Conservation (phyloP, 495 filamentous ascomycete species). For the Podospora comata region DNA sequence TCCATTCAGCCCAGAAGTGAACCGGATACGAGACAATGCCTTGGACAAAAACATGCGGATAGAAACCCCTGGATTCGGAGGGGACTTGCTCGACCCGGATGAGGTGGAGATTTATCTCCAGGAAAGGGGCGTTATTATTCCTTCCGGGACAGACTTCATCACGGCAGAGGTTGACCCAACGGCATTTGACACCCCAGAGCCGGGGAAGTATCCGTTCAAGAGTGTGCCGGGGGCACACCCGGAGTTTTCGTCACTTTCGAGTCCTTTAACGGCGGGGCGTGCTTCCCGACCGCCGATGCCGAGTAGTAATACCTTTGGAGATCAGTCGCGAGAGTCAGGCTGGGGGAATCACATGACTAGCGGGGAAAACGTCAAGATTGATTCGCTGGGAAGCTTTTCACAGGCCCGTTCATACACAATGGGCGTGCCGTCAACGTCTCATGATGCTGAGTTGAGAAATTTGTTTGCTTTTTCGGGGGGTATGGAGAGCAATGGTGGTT, state of each 20-base stretch:
- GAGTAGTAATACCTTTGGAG: neutral
- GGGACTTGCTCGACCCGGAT: constrained; percentile 70
- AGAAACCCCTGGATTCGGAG: constrained; percentile 51
- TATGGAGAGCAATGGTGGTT: neutral
- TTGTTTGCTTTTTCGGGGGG: constrained; percentile 7
- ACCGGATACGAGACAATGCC: constrained; percentile 25
- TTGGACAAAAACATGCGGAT: constrained; percentile 44
- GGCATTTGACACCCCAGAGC: constrained; percentile 28
- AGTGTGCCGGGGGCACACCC: no score
- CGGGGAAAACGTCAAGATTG: neutral
- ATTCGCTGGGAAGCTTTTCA: neutral
- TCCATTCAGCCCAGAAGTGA: constrained; percentile 33
- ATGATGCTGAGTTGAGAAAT: neutral
- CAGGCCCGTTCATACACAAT: neutral
- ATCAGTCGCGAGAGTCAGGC: no score
- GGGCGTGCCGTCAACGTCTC: neutral
- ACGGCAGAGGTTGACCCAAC: constrained; percentile 47
- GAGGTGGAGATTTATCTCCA: constrained; percentile 70
- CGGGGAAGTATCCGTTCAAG: neutral
- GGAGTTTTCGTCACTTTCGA: neutral
- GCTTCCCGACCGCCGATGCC: neutral
- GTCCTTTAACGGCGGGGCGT: neutral
- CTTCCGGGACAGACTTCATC: constrained; percentile 50
- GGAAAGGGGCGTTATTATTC: constrained; percentile 56
- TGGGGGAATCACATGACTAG: no score